Conservation (phyloP, 495 filamentous ascomycete genomes). For the Penicillium goetzii region DNA sequence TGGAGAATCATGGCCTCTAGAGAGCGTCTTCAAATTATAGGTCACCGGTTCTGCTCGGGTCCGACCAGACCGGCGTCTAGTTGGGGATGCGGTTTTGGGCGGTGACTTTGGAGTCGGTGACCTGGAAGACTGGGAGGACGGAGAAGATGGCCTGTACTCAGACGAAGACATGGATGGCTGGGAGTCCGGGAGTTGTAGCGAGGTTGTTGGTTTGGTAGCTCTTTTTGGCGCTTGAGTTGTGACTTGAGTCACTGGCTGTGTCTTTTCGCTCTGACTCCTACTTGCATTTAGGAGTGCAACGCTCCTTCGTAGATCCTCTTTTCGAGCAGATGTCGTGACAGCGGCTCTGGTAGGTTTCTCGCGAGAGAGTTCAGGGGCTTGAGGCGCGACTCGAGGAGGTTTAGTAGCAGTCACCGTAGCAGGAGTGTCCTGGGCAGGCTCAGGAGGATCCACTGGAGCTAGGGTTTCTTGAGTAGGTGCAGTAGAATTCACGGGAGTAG, state of each 20-base stretch:
- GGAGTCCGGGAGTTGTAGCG: background rate
- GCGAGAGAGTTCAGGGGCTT: background rate
- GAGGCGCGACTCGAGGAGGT: background rate
- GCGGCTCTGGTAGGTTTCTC: background rate
- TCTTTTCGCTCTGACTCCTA: background rate
- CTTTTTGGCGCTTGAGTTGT: background rate
- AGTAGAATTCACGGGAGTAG: background rate
- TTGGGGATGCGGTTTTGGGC: no score
- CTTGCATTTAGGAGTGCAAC: slow-evolving; percentile 18
- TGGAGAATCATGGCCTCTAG: background rate
- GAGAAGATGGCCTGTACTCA: slow-evolving; percentile 3
- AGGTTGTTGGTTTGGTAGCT: background rate
- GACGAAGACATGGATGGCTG: slow-evolving; percentile 12
- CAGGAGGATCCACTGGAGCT: background rate
- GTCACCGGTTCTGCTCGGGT: slow-evolving; percentile 16
- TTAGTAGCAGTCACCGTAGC: background rate
- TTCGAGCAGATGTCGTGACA: background rate
- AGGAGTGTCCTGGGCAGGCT: background rate
- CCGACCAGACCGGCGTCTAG: slow-evolving; percentile 18
- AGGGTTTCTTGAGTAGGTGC: background rate
- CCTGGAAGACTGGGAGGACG: background rate
- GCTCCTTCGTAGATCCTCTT: slow-evolving; percentile 10
- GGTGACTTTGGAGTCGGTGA: background rate
- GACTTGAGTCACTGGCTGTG: background rate
- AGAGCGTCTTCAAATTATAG: slow-evolving; percentile 20